Evolutionary conservation across 768 basidiomycete species (phyloP).

Genomic region (Phylloporus rhodoxanthus): DNA sequence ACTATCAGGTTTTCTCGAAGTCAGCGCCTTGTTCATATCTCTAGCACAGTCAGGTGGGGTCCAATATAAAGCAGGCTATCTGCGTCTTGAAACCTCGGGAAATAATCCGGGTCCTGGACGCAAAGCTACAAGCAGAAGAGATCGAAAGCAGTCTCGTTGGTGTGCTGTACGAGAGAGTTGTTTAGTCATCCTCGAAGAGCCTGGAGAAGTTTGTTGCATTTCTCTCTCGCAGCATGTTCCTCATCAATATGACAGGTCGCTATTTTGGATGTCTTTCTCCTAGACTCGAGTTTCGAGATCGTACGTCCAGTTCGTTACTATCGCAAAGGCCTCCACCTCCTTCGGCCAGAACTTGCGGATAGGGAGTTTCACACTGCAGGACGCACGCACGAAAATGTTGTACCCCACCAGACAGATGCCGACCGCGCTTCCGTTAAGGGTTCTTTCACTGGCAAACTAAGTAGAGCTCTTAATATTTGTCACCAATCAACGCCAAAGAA

Average conservation of each 20-base stretch:
- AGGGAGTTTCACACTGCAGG: constrained; percentile 20
- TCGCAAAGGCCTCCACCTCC: constrained; percentile 72
- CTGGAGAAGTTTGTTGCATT: constrained; percentile 62
- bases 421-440: constrained; percentile 40
- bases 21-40: constrained; percentile 79
- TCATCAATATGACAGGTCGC: constrained; percentile 42
- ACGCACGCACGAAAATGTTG: constrained; percentile 14
- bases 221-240: background rate
- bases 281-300: constrained; percentile 85
- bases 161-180: constrained; percentile 91
- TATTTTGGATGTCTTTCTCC: constrained; percentile 91
- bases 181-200: constrained; percentile 79
- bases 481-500: constrained; percentile 15
- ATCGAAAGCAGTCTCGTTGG: constrained; percentile 72
- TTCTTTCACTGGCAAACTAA: constrained; percentile 45
- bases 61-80: constrained; percentile 87
- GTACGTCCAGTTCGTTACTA: constrained; percentile 88
- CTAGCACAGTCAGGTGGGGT: constrained; percentile 76
- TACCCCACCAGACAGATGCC: constrained; percentile 23
- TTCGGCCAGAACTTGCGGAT: constrained; percentile 37
- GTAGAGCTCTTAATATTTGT: constrained; percentile 39
- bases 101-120: constrained; percentile 56
- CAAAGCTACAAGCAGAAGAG: constrained; percentile 54
- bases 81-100: constrained; percentile 53
- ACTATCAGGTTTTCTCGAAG: constrained; percentile 83